Evolutionary conservation across 139 green algal genomes (phyloP), one percentile per base, ranked within the genome.

Genomic region (Closterium sp.): DNA sequence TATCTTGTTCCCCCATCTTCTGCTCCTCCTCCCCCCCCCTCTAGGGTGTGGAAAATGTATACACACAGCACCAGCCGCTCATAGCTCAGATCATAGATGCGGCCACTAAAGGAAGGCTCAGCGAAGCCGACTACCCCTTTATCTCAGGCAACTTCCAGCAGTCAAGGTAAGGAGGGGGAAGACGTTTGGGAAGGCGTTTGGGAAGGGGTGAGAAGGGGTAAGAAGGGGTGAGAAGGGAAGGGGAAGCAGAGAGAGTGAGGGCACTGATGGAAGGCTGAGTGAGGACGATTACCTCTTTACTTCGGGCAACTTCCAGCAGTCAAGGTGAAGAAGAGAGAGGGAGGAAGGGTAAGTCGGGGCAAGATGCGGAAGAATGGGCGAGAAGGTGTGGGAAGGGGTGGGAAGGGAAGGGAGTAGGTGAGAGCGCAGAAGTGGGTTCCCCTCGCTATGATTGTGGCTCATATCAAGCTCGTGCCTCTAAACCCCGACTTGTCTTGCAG

Each of bases 31-130:
- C 43, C 3, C 43, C 5, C 43, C 10, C 43, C 0, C 0, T 2
- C 43, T 34, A 94, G 90, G 91, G 90, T 2, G 90, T 94, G 84
- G 90, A 99, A 85, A 99, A 99, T 85, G 97, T 99, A 85, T 99
- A 99, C 96, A 99, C 97, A 7, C 97, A 99, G 95, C 98, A 99
- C 91, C 96, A 95, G 25, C 98, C 98, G 2, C 93, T 98, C 88
- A 93, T 99, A 86, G 90, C 93, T 4, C 95, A 96, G 84, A 98
- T 96, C 16, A 95, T 99, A 81, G 94, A 97, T 86, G 84, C 92
- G n/a, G 91, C 97, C 9, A 90, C 92, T 0, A 94, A 93, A 2
- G 96, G 96, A n/a, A 93, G 96, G 84, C 92, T 99, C n/a, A 94
- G 95, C 33, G 93, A 96, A 19, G 21, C 43, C 7, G 96, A 97